A percentile compares a stretch with the other conserved stretches of the same genome.
Evolutionary conservation across 1,284 basidiomycete species (phyloP).

Genomic region (Trichosporon faecale): DNA sequence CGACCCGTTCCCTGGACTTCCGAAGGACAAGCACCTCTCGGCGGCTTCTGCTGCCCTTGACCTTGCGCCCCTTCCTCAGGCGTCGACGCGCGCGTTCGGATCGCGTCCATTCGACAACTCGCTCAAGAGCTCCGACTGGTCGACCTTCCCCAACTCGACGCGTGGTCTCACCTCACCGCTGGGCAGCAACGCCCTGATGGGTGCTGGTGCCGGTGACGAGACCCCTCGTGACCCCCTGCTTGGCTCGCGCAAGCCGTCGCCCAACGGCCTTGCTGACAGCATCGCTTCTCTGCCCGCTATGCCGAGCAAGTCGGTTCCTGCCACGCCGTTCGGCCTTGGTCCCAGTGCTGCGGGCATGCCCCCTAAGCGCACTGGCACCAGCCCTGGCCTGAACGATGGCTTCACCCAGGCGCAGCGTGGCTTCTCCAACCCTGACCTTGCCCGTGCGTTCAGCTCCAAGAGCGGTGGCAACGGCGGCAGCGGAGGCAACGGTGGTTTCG

Average conservation of each 20-base stretch:
- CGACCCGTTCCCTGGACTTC: slow-evolving; percentile 68
- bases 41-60: slow-evolving; percentile 90
- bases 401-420: slow-evolving; percentile 47
- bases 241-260: slow-evolving; percentile 36
- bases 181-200: slow-evolving; percentile 63
- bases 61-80: slow-evolving; percentile 81
- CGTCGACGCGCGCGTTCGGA: slow-evolving; percentile 65
- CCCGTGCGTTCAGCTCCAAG: slow-evolving; percentile 64
- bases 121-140: slow-evolving; percentile 83
- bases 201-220: slow-evolving; percentile 49
- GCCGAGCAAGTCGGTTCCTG: slow-evolving; percentile 50
- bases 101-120: slow-evolving; percentile 60
- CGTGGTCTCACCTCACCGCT: slow-evolving; percentile 46
- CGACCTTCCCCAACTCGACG: slow-evolving; percentile 66
- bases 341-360: slow-evolving; percentile 28
- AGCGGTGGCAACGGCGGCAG: slow-evolving; percentile 58
- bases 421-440: slow-evolving; percentile 53
- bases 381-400: slow-evolving; percentile 36
- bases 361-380: slow-evolving; percentile 37
- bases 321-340: slow-evolving; percentile 47
- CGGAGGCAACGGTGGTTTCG: slow-evolving; percentile 9
- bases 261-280: slow-evolving; percentile 48
- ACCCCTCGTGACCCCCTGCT: slow-evolving; percentile 23
- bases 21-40: slow-evolving; percentile 62
- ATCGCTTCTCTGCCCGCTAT: slow-evolving; percentile 51